Percentiles rank a stretch among this genome's conserved stretches.
Conservation (phyloP, 2,329 filamentous ascomycete genomes). For the Arthrobotrys iridis region DNA sequence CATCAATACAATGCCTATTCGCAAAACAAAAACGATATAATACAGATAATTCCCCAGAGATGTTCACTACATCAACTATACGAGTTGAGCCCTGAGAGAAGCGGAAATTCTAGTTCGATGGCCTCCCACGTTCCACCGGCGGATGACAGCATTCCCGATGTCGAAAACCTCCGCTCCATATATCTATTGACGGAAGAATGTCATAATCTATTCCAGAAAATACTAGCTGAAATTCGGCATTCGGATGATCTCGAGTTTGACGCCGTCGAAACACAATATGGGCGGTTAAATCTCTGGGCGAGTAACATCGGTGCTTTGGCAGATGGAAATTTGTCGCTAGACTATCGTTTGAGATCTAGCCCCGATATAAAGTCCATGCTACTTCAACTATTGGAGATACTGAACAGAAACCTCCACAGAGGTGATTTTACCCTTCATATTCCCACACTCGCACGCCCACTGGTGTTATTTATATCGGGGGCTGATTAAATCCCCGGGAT, state of each 20-base stretch:
- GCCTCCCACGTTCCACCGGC: not conserved
- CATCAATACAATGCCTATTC: too few species aligned
- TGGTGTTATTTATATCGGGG: not conserved
- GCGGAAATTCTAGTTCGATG: not conserved
- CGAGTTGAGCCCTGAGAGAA: too few species aligned
- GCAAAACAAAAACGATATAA: too few species aligned
- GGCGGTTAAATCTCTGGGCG: slow-evolving; percentile 17
- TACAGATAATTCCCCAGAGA: too few species aligned
- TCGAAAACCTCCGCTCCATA: not conserved
- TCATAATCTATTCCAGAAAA: not conserved
- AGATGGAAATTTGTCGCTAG: not conserved
- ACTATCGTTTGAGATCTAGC: slow-evolving; percentile 7
- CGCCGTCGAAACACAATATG: slow-evolving; percentile 6
- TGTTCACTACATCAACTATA: too few species aligned
- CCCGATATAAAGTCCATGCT: slow-evolving; percentile 9
- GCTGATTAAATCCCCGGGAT: too few species aligned
- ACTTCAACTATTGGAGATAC: not conserved
- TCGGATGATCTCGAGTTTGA: not conserved
- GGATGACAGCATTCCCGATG: not conserved
- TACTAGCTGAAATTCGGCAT: not conserved
- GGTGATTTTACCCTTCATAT: not conserved
- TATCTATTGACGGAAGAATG: not conserved
- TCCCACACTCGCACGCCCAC: not conserved
- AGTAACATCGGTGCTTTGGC: slow-evolving; percentile 18
- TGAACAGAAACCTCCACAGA: not conserved